These are phyloP conservation scores for Pisolithus microcarpus DNA, from an alignment of 768 basidiomycete genomes.

Conservation along the genomic window DNA sequence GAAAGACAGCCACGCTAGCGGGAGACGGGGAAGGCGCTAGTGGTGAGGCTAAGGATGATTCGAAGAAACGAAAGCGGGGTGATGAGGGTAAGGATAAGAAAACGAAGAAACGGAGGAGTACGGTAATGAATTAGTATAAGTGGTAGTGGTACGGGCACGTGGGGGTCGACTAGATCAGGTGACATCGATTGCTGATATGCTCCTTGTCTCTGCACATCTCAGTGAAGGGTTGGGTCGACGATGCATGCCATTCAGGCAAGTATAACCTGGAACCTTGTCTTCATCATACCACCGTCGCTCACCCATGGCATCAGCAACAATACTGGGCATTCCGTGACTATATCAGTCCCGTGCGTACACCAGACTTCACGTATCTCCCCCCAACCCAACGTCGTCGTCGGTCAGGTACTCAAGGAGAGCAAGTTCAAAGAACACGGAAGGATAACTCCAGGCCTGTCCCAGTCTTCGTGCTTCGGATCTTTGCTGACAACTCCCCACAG, in stretches of 20 bases:
- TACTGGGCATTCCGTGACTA: slow-evolving; percentile 93
- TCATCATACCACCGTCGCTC: background rate
- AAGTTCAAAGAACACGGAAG: slow-evolving; percentile 99
- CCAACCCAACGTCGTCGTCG: slow-evolving; percentile 20
- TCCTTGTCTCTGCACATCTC: slow-evolving; percentile 13
- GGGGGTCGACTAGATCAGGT: slow-evolving; percentile 23
- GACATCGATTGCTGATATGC: slow-evolving; percentile 27
- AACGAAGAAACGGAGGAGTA: slow-evolving; percentile 19
- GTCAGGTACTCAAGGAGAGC: slow-evolving; percentile 89
- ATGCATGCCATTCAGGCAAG: slow-evolving; percentile 48
- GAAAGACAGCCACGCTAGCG: background rate
- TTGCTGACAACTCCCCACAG: slow-evolving; percentile 32
- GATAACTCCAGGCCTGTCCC: slow-evolving; percentile 76
- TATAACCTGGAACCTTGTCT: background rate
- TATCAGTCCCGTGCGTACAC: slow-evolving; percentile 69
- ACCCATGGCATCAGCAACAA: slow-evolving; percentile 56
- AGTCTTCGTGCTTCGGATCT: background rate
- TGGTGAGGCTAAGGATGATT: slow-evolving; percentile 10
- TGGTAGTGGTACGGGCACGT: slow-evolving; percentile 8
- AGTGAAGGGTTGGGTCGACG: background rate
- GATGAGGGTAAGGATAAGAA: slow-evolving; percentile 16
- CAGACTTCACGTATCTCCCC: slow-evolving; percentile 5
- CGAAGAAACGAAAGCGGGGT: slow-evolving; percentile 31
- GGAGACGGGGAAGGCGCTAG: slow-evolving; percentile 5
- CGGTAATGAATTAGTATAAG: too few relatives aligned